Percentiles rank a stretch among this genome's conserved stretches.
Evolutionary conservation across 169 alveolate species (phyloP).

Genomic region (Cyclospora cayetanensis): DNA sequence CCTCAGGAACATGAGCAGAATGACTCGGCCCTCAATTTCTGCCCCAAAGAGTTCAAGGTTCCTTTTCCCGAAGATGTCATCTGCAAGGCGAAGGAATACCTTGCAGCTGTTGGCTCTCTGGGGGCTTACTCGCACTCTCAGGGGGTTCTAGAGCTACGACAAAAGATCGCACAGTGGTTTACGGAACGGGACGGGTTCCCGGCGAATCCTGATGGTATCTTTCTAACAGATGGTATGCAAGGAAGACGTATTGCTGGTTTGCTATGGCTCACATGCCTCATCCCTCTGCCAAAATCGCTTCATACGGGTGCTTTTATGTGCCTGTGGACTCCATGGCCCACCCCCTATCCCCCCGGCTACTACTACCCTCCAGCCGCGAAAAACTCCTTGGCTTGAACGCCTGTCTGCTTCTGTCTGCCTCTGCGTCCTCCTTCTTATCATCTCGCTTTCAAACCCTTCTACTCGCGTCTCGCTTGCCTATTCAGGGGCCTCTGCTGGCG

Average conservation of each 20-base stretch:
- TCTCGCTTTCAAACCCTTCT: too few relatives aligned
- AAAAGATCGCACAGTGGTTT: conserved; percentile 70
- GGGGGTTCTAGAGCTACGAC: conserved; percentile 56
- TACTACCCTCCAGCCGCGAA: too few relatives aligned
- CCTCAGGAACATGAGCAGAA: background rate
- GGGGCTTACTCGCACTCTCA: conserved; percentile 74
- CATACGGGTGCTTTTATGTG: too few relatives aligned
- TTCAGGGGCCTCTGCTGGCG: conserved; percentile 88
- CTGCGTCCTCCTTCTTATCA: background rate
- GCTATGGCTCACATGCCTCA: too few relatives aligned
- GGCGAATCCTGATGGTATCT: conserved; percentile 75
- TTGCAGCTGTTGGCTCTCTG: conserved; percentile 17
- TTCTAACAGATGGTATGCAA: conserved; percentile 72
- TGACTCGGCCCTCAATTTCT: background rate
- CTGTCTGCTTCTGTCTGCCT: too few relatives aligned
- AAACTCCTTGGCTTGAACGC: too few relatives aligned
- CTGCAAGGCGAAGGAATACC: background rate
- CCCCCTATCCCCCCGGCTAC: too few relatives aligned
- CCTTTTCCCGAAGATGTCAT: conserved; percentile 66
- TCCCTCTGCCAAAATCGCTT: too few relatives aligned
- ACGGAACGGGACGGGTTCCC: conserved; percentile 77
- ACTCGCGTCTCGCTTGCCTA: too few relatives aligned
- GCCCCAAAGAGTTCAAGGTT: background rate
- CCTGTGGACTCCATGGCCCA: too few relatives aligned
- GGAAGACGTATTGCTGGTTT: too few relatives aligned